Percentiles rank a stretch among this genome's conserved stretches.
phyloP scores from a whole-genome alignment of 75 land plant genomes.

The Pinus taeda region DNA sequence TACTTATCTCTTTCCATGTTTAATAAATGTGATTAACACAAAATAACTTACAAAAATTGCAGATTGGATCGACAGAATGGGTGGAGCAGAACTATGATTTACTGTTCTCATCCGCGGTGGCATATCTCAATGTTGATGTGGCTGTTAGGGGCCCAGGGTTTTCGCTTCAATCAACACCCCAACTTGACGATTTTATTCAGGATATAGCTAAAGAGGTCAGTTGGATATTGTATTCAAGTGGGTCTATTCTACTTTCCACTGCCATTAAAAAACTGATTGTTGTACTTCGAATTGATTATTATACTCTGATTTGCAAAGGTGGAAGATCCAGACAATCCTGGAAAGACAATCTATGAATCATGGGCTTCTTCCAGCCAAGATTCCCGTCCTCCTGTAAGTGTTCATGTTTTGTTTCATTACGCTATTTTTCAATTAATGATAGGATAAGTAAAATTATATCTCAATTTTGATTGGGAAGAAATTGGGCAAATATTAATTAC shows the following conservation, averaged over 20 bases:
- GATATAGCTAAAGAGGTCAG: slow-evolving; percentile 60
- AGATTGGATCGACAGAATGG: slow-evolving; percentile 69
- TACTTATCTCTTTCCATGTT: too few relatives aligned
- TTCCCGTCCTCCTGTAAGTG: slow-evolving; percentile 30
- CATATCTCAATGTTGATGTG: slow-evolving; percentile 72
- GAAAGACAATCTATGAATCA: slow-evolving; percentile 58
- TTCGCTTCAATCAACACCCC: slow-evolving; percentile 65
- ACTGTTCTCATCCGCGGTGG: slow-evolving; percentile 43
- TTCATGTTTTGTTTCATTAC: background rate
- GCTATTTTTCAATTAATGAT: too few relatives aligned
- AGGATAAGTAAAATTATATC: too few relatives aligned
- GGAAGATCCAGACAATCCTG: slow-evolving; percentile 53
- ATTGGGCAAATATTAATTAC: too few relatives aligned
- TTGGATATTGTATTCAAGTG: background rate
- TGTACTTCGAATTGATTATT: too few relatives aligned
- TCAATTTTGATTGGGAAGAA: too few relatives aligned
- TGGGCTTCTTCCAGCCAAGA: slow-evolving; percentile 45
- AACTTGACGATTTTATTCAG: slow-evolving; percentile 67
- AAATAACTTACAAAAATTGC: background rate
- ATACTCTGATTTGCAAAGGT: slow-evolving; percentile 21
- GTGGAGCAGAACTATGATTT: slow-evolving; percentile 52
- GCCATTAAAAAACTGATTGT: too few relatives aligned
- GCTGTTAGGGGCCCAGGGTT: slow-evolving; percentile 79
- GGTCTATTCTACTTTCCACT: too few relatives aligned
- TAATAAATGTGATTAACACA: too few relatives aligned